Evolutionary conservation across 2,329 filamentous ascomycete genomes (phyloP), one percentile per base, ranked within the genome.

Genomic region (Trichoderma lentiforme): DNA sequence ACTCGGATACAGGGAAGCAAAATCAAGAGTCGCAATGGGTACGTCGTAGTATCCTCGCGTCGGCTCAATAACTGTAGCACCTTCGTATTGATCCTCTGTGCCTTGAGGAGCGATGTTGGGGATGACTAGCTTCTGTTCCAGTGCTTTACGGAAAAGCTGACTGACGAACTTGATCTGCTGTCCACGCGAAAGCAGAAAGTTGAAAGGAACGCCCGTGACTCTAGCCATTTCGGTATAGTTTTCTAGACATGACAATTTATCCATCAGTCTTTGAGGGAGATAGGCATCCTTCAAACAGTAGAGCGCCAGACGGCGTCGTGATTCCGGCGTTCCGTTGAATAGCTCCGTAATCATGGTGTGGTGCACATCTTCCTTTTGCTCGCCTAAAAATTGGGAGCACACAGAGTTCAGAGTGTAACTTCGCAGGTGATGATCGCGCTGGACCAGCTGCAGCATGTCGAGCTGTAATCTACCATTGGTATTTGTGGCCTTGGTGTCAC

Each of bases 201-300:
- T 98, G 86, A 99, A 99, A 0, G 96, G 96, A 5, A 99, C 95
- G 77, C 96, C 96, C 30, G 97, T 99, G 82, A 99, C 96, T 89
- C 96, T 96, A 72, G 96, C 95, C 96, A 99, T 99, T 83, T 99
- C 96, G 0, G 96, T 98, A 79, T 98, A 98, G 80, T 99, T 99
- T 82, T 97, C 93, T n/a, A 99, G 86, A 82, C 96, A 98, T 79
- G 97, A 98, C 30, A 99, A 86, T 81, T 99, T 99, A 79, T 99
- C 96, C 91, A 99, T 95, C 66, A 99, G 83, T 73, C 97, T 86
- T 79, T 98, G 95, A 1, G 96, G 96, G 4, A 99, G 86, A 78
- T 97, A 99, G 0, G 96, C 96, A 84, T 99, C 97, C 82, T 99
- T 99, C 75, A 99, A 83, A 83, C 96, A 99, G 84, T 99, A 99